Evolutionary conservation across 805 yeast genomes (phyloP), one percentile per base, ranked within the genome.

Genomic region (Danielozyma ontarioensis): DNA sequence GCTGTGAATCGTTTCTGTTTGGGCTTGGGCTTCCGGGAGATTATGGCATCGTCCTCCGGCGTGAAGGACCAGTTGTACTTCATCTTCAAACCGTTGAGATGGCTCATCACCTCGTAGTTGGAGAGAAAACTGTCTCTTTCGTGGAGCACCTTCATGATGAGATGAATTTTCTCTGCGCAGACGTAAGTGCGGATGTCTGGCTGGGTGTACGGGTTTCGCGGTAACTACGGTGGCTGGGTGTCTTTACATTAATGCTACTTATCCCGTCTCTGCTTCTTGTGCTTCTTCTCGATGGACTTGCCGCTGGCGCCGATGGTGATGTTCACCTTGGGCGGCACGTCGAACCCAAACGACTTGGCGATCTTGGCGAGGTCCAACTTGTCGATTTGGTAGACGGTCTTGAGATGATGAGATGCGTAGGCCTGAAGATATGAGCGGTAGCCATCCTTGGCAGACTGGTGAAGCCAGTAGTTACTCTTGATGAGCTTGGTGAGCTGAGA

Each of bases 391-490:
- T 93, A 93, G 12, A 93, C 98, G 2, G 96, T 85, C 62, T 93
- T 93, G 62, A 93, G 71, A 53, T 89, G 95, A 63, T 93, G 98
- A 15, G 96, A 83, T 5, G 98, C 89, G 55, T 93, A 93, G 4
- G 98, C 97, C 65, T 93, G 99, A 51, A 93, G 72, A 62, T 93
- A 93, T 2, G 97, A 79, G 57, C 97, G 76, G 68, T 93, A 93
- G 39, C 98, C 99, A 55, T 93, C 99, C 62, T 88, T 86, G 19
- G 99, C 99, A 35, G 89, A 74, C 62, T 86, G 95, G 59, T 93
- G 95, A 46, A 93, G 73, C 83, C 93, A 86, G 64, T 84, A 93
- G 60, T 93, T 93, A 32, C 90, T 83, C 51, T 85, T 80, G 44
- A 90, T 87, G 48, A 93, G 72, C 63, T 90, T 90, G 53, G 85